Evolutionary conservation across 768 basidiomycete species (phyloP).

Genomic region (Neoboletus brunneissimus): DNA sequence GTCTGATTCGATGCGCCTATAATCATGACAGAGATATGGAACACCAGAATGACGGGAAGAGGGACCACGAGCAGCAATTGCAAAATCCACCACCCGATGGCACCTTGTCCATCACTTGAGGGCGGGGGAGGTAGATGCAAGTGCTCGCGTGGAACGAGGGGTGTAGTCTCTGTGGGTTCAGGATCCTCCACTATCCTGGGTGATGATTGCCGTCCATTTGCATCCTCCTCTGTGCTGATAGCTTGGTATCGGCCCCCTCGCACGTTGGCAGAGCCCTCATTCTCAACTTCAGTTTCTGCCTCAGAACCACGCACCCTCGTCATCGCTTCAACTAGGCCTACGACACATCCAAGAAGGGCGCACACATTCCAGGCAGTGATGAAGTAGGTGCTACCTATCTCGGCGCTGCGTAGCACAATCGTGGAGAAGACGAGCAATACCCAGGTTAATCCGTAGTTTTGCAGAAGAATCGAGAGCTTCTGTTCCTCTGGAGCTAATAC

Average conservation of each 20-base stretch:
- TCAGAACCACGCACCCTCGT: constrained; percentile 16
- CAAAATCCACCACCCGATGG: constrained; percentile 53
- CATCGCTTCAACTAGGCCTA: constrained; percentile 39
- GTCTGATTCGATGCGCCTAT: constrained; percentile 54
- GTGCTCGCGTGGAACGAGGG: constrained; percentile 43
- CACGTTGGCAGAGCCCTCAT: constrained; percentile 8
- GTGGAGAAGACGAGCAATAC: constrained; percentile 52
- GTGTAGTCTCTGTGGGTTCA: constrained; percentile 55
- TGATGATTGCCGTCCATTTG: constrained; percentile 10
- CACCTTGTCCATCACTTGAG: constrained; percentile 12
- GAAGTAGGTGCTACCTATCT: constrained; percentile 56
- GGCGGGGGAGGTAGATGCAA: constrained; percentile 4
- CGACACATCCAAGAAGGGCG: constrained; percentile 40
- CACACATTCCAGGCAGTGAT: constrained; percentile 53
- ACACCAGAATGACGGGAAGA: constrained; percentile 49
- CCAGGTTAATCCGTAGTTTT: constrained; percentile 60
- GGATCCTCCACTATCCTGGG: constrained; percentile 33
- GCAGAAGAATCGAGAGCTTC: constrained; percentile 49
- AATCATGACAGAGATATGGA: constrained; percentile 48
- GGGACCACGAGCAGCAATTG: constrained; percentile 57
- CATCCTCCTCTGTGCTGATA: constrained; percentile 19
- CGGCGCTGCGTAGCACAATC: constrained; percentile 37
- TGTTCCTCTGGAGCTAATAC: constrained; percentile 38
- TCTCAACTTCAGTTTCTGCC: background rate
- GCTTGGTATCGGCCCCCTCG: constrained; percentile 28